Evolutionary conservation across 1,284 basidiomycete species (phyloP), one percentile per base, ranked within the genome.

Genomic region (Afroboletus lepidellus): DNA sequence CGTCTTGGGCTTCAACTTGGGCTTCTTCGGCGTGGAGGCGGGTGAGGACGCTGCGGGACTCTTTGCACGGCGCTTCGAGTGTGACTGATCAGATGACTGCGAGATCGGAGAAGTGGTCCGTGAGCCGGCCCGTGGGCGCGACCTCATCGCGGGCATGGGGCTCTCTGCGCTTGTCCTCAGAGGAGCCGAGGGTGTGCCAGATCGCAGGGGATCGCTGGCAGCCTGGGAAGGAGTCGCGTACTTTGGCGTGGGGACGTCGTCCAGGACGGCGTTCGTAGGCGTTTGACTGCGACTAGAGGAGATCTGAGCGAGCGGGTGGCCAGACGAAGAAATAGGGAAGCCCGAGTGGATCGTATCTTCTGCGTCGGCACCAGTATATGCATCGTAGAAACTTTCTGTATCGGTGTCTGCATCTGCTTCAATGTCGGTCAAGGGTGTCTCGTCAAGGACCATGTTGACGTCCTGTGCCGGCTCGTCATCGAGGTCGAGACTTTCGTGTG

Each of bases 381-480:
- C 58, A 41, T 67, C 63, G 29, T 67, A 67, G 34, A 60, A 65
- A 2, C 61, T 49, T 46, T 67, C 69, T 0, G 53, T 41, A 15
- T 71, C 69, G 30, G 48, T 53, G 24, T 69, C 65, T n/a, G 47
- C 37, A 25, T 79, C 79, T 5, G 71, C 72, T 38, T 87, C 86
- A 34, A 84, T 63, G 67, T 88, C 87, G 18, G 86, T 87, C 47
- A 79, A 70, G 7, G 88, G 87, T 52, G 69, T 71, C 66, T 90
- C 88, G 61, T 90, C 86, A 54, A 89, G 62, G 32, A 90, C 85
- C 57, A 76, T 76, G 21, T 69, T 76, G 15, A 73, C 67, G 33
- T 72, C 70, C 39, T 64, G 62, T 23, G 72, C 71, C n/a, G 64
- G 65, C 36, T 79, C 78, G 34, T 87, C 83, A 54, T 90, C 86